These are phyloP conservation scores for Hanseniaspora hatyaiensis DNA, from an alignment of 805 yeast species.

Conservation along the genomic window DNA sequence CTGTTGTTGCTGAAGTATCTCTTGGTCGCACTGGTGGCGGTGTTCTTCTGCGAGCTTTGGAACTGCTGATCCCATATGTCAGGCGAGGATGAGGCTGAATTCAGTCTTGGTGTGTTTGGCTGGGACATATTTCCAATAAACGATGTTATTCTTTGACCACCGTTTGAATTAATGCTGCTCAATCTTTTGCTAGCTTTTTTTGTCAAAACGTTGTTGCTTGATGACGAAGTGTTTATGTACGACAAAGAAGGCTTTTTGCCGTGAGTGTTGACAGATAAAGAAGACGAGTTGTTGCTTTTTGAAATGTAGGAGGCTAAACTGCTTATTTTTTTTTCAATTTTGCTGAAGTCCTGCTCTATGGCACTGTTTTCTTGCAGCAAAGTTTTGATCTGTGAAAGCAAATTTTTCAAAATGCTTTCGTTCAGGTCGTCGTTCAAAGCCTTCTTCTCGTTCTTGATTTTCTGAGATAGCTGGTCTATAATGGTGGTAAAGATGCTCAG, in stretches of 20 bases:
- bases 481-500: slow-evolving; percentile 13
- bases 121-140: not conserved
- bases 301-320: not conserved
- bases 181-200: slow-evolving; percentile 4
- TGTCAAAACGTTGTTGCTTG: not conserved
- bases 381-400: not conserved
- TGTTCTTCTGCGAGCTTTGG: not conserved
- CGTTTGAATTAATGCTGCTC: slow-evolving; percentile 8
- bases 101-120: slow-evolving; percentile 9
- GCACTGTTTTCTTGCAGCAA: slow-evolving; percentile 1
- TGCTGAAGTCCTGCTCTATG: not conserved
- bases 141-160: slow-evolving; percentile 3
- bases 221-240: not conserved
- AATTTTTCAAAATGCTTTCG: not conserved
- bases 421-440: not conserved
- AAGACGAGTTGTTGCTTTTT: not conserved
- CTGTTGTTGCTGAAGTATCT: not conserved
- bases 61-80: slow-evolving; percentile 13
- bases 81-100: slow-evolving; percentile 4
- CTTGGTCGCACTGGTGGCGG: not conserved
- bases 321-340: slow-evolving; percentile 8
- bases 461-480: not conserved
- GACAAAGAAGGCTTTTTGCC: not conserved
- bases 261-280: no score
- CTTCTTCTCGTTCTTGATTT: slow-evolving; percentile 8